Conservation (phyloP, 108 stramenopile genomes). For the Pseudonitzschia multistriata region DNA sequence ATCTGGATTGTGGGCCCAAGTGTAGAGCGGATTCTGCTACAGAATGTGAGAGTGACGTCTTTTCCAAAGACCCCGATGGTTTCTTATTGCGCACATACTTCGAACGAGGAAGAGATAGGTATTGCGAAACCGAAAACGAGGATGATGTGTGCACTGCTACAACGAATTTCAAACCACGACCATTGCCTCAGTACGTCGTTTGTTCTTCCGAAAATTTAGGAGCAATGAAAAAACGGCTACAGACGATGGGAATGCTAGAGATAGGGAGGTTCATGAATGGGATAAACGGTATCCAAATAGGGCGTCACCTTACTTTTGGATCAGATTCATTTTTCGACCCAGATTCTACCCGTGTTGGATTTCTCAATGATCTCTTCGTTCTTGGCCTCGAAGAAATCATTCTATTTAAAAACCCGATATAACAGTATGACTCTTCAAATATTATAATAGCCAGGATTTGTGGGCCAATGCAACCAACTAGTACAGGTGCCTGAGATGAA, state of each 20-base stretch:
- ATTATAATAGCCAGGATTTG: too few species aligned
- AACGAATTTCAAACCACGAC: not conserved
- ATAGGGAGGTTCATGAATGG: constrained; percentile 31
- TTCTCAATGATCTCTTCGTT: constrained; percentile 10
- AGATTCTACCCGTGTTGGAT: not conserved
- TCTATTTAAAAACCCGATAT: constrained; percentile 11
- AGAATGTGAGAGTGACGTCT: constrained; percentile 73
- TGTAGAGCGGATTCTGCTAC: constrained; percentile 53
- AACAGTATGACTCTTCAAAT: not conserved
- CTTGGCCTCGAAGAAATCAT: constrained; percentile 33
- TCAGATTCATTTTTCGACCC: not conserved
- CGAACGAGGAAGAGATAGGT: not conserved
- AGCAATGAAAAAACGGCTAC: constrained; percentile 9
- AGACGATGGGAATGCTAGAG: constrained; percentile 20
- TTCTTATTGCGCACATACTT: constrained; percentile 49
- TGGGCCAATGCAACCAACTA: not conserved
- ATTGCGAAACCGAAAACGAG: too few species aligned
- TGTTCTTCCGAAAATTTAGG: constrained; percentile 7
- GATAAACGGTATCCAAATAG: constrained; percentile 24
- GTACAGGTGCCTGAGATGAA: not conserved
- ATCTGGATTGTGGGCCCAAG: constrained; percentile 76
- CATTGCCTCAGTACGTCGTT: constrained; percentile 28
- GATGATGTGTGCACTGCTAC: constrained; percentile 3
- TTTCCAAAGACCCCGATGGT: constrained; percentile 53
- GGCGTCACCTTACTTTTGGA: not conserved